phyloP scores from a whole-genome alignment of 306 rosid genomes.

The Malus orientalis region DNA sequence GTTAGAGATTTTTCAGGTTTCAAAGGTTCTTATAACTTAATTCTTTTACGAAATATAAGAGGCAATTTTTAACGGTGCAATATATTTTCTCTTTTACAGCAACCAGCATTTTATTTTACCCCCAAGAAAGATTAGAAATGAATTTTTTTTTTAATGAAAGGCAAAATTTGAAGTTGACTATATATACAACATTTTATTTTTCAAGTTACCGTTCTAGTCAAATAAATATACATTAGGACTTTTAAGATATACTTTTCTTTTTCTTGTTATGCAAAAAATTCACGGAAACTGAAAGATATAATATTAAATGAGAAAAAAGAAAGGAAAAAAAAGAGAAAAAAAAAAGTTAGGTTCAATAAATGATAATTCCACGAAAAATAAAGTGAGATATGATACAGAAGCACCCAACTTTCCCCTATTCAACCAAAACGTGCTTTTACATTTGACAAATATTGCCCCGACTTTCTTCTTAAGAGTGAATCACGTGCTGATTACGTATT shows the following conservation, averaged over 20 bases:
- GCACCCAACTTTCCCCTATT: conserved; percentile 9
- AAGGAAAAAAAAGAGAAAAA: background rate
- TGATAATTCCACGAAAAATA: conserved; percentile 6
- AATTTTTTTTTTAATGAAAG: background rate
- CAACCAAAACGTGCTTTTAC: conserved; percentile 42
- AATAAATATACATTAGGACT: too few relatives aligned
- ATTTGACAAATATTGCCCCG: background rate
- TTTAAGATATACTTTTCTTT: background rate
- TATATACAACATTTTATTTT: background rate
- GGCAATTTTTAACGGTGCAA: background rate
- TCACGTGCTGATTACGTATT: too few relatives aligned
- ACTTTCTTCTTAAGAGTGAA: too few relatives aligned
- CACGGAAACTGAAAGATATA: background rate
- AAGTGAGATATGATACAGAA: background rate
- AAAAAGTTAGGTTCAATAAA: background rate
- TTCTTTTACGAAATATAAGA: background rate
- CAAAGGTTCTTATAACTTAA: background rate
- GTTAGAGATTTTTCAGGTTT: background rate
- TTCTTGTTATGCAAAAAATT: background rate
- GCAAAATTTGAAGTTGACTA: background rate
- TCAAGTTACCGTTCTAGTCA: background rate
- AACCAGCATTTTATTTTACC: background rate
- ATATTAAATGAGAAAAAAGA: background rate
- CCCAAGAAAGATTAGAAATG: background rate
- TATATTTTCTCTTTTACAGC: background rate